phyloP scores from a whole-genome alignment of 768 basidiomycete genomes.

The Rhizopogon vesiculosus region DNA sequence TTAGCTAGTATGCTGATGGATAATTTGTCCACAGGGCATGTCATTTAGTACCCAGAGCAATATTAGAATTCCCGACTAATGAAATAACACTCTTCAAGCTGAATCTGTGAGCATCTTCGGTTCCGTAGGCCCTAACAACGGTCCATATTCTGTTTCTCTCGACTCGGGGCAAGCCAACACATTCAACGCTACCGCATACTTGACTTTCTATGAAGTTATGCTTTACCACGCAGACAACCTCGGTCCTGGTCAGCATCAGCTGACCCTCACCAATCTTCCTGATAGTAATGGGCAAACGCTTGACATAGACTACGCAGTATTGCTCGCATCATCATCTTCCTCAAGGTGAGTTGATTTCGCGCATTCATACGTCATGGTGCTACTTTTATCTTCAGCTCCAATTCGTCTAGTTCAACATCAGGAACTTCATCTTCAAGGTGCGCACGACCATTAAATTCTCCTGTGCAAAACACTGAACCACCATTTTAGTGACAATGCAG shows the following conservation, averaged over 20 bases:
- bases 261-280: constrained; percentile 31
- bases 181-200: constrained; percentile 7
- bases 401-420: not conserved
- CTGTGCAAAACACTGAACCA: not conserved
- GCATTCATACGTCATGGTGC: not conserved
- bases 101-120: constrained; percentile 44
- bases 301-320: constrained; percentile 29
- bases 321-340: constrained; percentile 10
- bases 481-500: not conserved
- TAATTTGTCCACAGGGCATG: constrained; percentile 17
- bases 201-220: constrained; percentile 22
- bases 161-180: constrained; percentile 19
- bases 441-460: not conserved
- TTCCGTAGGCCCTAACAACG: constrained; percentile 30
- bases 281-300: constrained; percentile 13
- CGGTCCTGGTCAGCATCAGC: constrained; percentile 33
- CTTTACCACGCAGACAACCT: constrained; percentile 32
- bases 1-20: constrained; percentile 1
- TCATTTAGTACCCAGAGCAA: not conserved
- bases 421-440: constrained; percentile 1
- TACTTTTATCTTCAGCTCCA: not conserved
- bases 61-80: not conserved
- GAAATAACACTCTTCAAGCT: constrained; percentile 20
- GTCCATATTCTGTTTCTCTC: constrained; percentile 31
- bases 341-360: constrained; percentile 10